A percentile compares a stretch with the other conserved stretches of the same genome.
Evolutionary conservation across 495 filamentous ascomycete genomes (phyloP).

Genomic region (Daldinia grandis): DNA sequence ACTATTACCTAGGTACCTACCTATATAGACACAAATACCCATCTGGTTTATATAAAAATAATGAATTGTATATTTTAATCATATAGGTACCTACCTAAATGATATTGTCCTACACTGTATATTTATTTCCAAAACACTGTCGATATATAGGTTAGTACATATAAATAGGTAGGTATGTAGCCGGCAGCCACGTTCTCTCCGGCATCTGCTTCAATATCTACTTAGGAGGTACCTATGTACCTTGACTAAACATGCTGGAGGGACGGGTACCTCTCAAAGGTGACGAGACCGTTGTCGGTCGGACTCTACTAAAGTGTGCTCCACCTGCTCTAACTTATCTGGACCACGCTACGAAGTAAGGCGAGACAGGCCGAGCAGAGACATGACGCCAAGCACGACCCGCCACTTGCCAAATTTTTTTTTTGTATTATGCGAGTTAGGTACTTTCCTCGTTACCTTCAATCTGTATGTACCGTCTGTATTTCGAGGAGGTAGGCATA

Average conservation of each 20-base stretch:
- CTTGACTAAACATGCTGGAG: slow-evolving; percentile 5
- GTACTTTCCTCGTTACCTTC: slow-evolving; percentile 2
- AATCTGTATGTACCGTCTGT: not conserved
- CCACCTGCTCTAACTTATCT: slow-evolving; percentile 32
- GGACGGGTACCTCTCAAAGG: slow-evolving; percentile 34
- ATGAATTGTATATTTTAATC: not conserved
- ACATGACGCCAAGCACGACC: slow-evolving; percentile 25
- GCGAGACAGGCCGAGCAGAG: slow-evolving; percentile 33
- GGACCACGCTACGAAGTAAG: slow-evolving; percentile 40
- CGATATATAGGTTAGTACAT: not conserved
- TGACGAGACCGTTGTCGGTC: slow-evolving; percentile 33
- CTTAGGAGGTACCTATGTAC: too few relatives aligned
- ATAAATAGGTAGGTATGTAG: not conserved
- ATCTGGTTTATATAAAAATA: not conserved
- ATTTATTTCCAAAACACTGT: not conserved
- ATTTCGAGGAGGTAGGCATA: not conserved
- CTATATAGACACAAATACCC: not conserved
- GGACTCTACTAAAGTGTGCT: slow-evolving; percentile 9
- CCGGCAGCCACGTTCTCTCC: not conserved
- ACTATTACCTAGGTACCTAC: too few relatives aligned
- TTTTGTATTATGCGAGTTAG: not conserved
- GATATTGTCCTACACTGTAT: not conserved
- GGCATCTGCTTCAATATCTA: not conserved
- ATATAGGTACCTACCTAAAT: too few relatives aligned
- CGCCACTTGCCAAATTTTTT: slow-evolving; percentile 7